Base-by-base conservation (phyloP, 1,284 basidiomycete species). In the Sanghuangporus baumii region DNA sequence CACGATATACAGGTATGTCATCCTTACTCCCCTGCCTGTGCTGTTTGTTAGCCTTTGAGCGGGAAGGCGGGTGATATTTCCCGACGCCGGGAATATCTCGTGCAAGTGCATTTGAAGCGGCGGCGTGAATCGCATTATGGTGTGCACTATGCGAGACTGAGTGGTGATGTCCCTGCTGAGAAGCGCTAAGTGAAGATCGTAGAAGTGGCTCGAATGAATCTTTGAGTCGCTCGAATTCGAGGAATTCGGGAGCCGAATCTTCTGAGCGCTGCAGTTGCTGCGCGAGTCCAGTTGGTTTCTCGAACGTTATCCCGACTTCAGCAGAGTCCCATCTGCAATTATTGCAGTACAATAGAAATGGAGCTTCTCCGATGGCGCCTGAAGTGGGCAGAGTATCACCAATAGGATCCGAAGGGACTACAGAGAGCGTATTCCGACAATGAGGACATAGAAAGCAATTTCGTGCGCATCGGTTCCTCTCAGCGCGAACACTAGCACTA, bases 401-500 rank as follows among this genome's bases (percentile, higher is more conserved):
- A 60, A 87, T 84, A 16, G 92, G 90, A 73, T 96, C 94, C 3
- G 92, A 89, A 12, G 93, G 87, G 16, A 96, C 91, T 9, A 95
- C 88, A 14, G 91, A 87, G 4, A 98, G 81, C 0, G 93, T 93
- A 69, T 96, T 92, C 38, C 86, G 82, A 75, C 96, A 99, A 69
- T 86, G 87, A 2, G 97, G 97, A 72, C 97, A 99, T 72, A 89
- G 83, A 75, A 98, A 99, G 78, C 97, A 99, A 71, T 97, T 98
- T 57, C 97, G 84, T 11, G 96, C 94, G 74, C 97, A 99, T 82
- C 95, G 96, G 72, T 97, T 98, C 81, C 95, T 96, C 75, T 99
- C 96, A 6, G 89, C 93, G 65, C 96, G 84, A 7, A 99, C 95
- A 70, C 93, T 96, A 2, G 97, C 95, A 70, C 90, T 93, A 0